phyloP scores from a whole-genome alignment of 2,329 filamentous ascomycete species.

The Escovopsis weberi region DNA sequence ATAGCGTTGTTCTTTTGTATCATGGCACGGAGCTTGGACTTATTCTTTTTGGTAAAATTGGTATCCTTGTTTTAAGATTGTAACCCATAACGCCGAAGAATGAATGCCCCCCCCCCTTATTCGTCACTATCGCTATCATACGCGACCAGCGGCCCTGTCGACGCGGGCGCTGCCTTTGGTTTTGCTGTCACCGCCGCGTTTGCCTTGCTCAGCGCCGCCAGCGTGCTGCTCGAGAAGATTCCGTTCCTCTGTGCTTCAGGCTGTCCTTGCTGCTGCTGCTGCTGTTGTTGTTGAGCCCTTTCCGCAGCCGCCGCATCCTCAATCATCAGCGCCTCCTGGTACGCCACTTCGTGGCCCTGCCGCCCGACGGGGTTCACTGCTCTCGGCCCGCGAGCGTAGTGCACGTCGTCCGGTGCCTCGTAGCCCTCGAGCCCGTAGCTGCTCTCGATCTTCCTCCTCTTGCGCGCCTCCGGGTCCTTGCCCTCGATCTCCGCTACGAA shows the following conservation, averaged over 20 bases:
- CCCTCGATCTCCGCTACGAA: conserved; percentile 93
- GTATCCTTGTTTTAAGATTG: conserved; percentile 4
- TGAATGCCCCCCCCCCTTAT: conserved; percentile 19
- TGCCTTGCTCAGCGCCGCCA: conserved; percentile 58
- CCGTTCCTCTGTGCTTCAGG: conserved; percentile 28
- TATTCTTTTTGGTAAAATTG: too few relatives aligned
- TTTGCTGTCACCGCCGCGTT: conserved; percentile 40
- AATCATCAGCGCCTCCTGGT: conserved; percentile 44
- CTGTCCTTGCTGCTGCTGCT: conserved; percentile 17
- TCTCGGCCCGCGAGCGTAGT: conserved; percentile 69
- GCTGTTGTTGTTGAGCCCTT: conserved; percentile 4
- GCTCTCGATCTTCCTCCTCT: conserved; percentile 79
- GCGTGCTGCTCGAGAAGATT: conserved; percentile 69
- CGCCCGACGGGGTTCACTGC: conserved; percentile 45
- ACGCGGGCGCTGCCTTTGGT: conserved; percentile 30
- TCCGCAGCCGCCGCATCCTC: conserved; percentile 31
- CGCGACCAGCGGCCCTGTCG: conserved; percentile 62
- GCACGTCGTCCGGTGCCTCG: conserved; percentile 85
- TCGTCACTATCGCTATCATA: conserved; percentile 86
- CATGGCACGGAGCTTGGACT: too few relatives aligned
- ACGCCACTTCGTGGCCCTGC: conserved; percentile 43
- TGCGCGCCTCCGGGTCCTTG: conserved; percentile 70
- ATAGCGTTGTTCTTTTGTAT: too few relatives aligned
- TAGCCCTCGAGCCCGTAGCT: conserved; percentile 82
- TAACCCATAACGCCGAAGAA: not conserved